These are phyloP conservation scores for Rhododendron ferrugineum DNA, from an alignment of 148 eudicot genomes.

Conservation along the genomic window DNA sequence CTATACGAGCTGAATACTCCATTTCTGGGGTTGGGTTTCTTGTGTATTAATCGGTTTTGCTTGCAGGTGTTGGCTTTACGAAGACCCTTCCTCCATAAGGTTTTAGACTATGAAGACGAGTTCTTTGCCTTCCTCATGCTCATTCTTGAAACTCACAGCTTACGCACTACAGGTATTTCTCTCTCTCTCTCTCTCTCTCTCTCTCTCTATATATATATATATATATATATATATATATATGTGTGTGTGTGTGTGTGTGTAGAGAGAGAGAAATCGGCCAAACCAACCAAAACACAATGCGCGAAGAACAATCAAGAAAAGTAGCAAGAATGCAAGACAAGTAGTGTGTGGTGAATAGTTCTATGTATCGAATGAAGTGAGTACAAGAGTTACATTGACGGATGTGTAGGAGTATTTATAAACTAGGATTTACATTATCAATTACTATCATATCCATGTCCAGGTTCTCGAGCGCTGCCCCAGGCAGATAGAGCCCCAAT, in stretches of 20 bases:
- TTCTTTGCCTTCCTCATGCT: constrained; percentile 88
- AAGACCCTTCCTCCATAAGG: constrained; percentile 83
- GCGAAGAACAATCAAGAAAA: neutral
- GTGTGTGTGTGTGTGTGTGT: neutral
- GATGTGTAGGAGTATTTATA: neutral
- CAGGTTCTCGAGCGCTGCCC: neutral
- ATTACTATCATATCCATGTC: neutral
- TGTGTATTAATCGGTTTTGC: neutral
- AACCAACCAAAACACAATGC: neutral
- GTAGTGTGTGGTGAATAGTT: neutral
- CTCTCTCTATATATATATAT: neutral
- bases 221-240: neutral
- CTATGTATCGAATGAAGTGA: neutral
- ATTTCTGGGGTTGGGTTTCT: neutral
- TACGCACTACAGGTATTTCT: constrained; percentile 72
- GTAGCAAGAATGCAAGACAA: neutral
- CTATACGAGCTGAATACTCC: neutral
- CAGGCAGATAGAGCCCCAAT: neutral
- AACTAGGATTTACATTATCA: neutral
- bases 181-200: neutral
- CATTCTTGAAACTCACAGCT: constrained; percentile 84
- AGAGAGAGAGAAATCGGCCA: neutral
- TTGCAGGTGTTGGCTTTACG: constrained; percentile 82
- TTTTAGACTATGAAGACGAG: constrained; percentile 92
- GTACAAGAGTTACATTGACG: neutral